Conservation (phyloP, 441 rosid species). For the Populus trichocarpa region DNA sequence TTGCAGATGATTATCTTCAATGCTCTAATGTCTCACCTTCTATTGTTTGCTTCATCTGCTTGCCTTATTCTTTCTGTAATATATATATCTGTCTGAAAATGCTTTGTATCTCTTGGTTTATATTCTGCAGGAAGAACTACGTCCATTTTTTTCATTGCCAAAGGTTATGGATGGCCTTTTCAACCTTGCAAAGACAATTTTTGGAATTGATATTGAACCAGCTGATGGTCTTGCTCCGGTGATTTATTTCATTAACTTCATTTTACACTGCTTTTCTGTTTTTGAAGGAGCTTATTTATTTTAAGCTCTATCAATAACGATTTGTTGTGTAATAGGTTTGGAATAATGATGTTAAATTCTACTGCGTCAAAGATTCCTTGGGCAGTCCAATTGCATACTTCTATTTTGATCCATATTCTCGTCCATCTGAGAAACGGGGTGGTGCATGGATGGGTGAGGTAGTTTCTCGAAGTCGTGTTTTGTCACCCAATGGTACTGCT, state of each 20-base stretch:
- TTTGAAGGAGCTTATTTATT: slow-evolving; percentile 7
- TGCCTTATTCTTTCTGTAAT: not conserved
- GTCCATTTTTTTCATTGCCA: slow-evolving; percentile 92
- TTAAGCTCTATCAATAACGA: slow-evolving; percentile 6
- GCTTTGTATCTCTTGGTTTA: slow-evolving; percentile 16
- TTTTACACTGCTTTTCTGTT: slow-evolving; percentile 13
- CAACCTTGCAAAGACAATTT: slow-evolving; percentile 66
- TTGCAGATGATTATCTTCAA: not conserved
- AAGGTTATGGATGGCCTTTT: slow-evolving; percentile 94
- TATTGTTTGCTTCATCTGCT: not conserved
- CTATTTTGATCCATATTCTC: slow-evolving; percentile 94
- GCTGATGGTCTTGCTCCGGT: slow-evolving; percentile 95
- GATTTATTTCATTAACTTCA: slow-evolving; percentile 21
- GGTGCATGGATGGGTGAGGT: slow-evolving; percentile 99
- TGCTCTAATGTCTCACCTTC: not conserved
- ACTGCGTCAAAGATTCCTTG: slow-evolving; percentile 69
- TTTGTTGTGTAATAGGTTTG: slow-evolving; percentile 60
- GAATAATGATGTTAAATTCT: slow-evolving; percentile 81
- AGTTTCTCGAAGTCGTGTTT: slow-evolving; percentile 65
- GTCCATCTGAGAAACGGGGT: slow-evolving; percentile 85
- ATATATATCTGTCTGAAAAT: not conserved
- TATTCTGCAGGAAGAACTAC: slow-evolving; percentile 69
- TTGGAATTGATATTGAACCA: slow-evolving; percentile 66
- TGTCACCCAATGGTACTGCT: slow-evolving; percentile 61
- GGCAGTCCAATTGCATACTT: slow-evolving; percentile 78